Percentiles rank a stretch among this genome's conserved stretches.
Conservation (phyloP, 1,284 basidiomycete genomes). For the Ustilago sp. region DNA sequence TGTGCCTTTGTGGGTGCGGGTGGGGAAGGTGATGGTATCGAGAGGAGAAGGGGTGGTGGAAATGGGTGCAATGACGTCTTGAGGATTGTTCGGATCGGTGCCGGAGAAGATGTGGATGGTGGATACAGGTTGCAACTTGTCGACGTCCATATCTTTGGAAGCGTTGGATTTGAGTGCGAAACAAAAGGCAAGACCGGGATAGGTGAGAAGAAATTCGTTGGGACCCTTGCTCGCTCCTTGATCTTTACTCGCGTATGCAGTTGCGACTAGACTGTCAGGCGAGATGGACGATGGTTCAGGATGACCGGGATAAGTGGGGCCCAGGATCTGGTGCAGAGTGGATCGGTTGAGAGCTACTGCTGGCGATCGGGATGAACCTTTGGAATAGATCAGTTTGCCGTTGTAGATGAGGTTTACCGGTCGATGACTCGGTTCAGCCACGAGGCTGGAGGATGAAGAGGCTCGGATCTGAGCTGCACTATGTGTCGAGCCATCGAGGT, state of each 20-base stretch:
- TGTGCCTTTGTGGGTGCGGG: conserved; percentile 24
- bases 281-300: conserved; percentile 16
- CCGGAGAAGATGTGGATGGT: conserved; percentile 49
- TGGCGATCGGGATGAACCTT: conserved; percentile 11
- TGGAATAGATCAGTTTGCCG: conserved; percentile 40
- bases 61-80: conserved; percentile 35
- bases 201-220: conserved; percentile 42
- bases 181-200: conserved; percentile 51
- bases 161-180: conserved; percentile 25
- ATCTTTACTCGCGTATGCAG: conserved; percentile 5
- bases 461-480: background rate
- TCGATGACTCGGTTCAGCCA: conserved; percentile 31
- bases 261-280: conserved; percentile 10
- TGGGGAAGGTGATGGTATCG: conserved; percentile 4
- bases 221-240: background rate
- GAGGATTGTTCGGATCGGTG: conserved; percentile 28
- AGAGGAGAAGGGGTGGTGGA: background rate
- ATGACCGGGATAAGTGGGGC: conserved; percentile 50
- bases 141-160: conserved; percentile 24
- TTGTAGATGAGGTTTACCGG: conserved; percentile 48
- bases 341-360: conserved; percentile 42
- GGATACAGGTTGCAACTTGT: conserved; percentile 49
- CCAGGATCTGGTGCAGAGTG: conserved; percentile 49
- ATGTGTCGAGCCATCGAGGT: conserved; percentile 13
- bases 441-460: background rate